These are phyloP conservation scores for Lathyrus aphaca DNA, from an alignment of 306 rosid genomes.

Conservation along the genomic window DNA sequence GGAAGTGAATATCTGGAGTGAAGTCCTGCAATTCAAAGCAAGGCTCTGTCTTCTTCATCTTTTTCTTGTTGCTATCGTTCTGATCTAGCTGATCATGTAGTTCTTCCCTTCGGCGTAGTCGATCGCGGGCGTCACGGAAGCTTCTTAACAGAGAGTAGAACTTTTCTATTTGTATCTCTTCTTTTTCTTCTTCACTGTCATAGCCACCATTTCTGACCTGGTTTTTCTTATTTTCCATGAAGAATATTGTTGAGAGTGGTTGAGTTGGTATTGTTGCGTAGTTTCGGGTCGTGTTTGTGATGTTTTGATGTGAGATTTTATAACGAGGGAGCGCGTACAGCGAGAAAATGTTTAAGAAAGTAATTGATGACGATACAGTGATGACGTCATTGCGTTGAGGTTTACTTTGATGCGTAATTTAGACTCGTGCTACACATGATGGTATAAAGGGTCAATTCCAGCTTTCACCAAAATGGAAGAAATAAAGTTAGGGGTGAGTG, in stretches of 20 bases:
- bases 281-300: background rate
- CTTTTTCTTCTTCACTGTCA: background rate
- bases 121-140: constrained; percentile 50
- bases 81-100: constrained; percentile 9
- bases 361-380: background rate
- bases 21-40: constrained; percentile 52
- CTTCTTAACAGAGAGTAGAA: constrained; percentile 50
- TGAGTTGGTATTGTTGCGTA: background rate
- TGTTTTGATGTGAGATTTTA: background rate
- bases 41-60: constrained; percentile 40
- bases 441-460: too few species aligned
- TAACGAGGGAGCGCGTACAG: background rate
- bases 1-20: constrained; percentile 38
- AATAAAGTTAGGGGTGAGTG: too few species aligned
- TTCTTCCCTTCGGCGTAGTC: constrained; percentile 30
- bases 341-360: background rate
- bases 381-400: background rate
- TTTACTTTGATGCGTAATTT: background rate
- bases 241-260: background rate
- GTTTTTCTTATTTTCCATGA: constrained; percentile 32
- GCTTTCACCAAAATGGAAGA: too few species aligned
- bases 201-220: too few species aligned
- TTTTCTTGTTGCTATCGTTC: constrained; percentile 12
- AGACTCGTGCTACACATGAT: background rate
- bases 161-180: constrained; percentile 49